Conservation (phyloP, 352 stramenopile genomes). For the Globisporangium mamillatum region DNA sequence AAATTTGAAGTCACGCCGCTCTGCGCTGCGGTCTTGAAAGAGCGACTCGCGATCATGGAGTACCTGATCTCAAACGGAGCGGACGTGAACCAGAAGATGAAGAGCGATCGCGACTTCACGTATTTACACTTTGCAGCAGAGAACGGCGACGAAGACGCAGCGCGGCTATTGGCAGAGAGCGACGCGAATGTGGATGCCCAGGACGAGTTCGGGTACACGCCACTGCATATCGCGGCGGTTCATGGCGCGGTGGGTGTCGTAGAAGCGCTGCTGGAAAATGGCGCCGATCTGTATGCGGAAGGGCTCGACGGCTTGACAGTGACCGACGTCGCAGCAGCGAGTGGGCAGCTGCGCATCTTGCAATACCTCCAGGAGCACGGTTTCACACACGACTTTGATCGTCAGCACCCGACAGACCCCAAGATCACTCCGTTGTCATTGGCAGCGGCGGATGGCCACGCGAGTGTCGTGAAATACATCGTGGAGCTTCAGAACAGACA, state of each 20-base stretch:
- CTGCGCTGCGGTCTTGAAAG: slow-evolving; percentile 12
- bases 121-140: slow-evolving; percentile 29
- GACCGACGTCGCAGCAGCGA: slow-evolving; percentile 19
- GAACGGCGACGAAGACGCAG: slow-evolving; percentile 25
- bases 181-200: slow-evolving; percentile 21
- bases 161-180: slow-evolving; percentile 22
- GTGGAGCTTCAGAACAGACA: slow-evolving; percentile 14
- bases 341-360: slow-evolving; percentile 19
- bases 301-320: slow-evolving; percentile 11
- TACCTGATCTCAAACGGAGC: slow-evolving; percentile 20
- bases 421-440: slow-evolving; percentile 17
- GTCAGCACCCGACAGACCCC: slow-evolving; percentile 10
- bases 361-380: slow-evolving; percentile 19
- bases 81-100: slow-evolving; percentile 17
- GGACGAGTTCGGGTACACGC: slow-evolving; percentile 23
- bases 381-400: slow-evolving; percentile 20
- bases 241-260: slow-evolving; percentile 19
- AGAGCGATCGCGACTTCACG: slow-evolving; percentile 19
- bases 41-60: slow-evolving; percentile 12
- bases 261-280: slow-evolving; percentile 21
- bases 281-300: slow-evolving; percentile 20
- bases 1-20: slow-evolving; percentile 17
- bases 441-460: slow-evolving; percentile 9
- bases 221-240: slow-evolving; percentile 25
- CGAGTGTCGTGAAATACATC: slow-evolving; percentile 15